phyloP scores from a whole-genome alignment of 805 yeast genomes.

The Suhomyces pyralidae region DNA sequence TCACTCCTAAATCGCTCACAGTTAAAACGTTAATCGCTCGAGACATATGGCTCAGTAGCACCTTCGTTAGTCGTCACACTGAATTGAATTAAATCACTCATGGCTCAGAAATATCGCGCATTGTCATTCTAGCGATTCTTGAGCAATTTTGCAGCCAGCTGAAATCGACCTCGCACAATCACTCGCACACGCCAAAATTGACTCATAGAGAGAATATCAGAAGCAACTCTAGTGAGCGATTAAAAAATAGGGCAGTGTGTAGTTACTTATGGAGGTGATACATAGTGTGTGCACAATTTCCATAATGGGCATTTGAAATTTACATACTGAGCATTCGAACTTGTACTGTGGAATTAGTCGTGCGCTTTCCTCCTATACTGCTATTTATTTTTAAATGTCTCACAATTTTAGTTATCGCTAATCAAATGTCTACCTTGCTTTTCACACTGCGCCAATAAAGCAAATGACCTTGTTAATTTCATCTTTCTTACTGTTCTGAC shows the following conservation, averaged over 20 bases:
- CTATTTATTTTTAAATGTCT: not conserved
- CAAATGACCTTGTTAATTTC: not conserved
- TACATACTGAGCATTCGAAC: not conserved
- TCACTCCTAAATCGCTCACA: not conserved
- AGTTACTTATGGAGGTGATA: not conserved
- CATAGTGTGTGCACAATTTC: not conserved
- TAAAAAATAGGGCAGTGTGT: not conserved
- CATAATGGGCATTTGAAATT: not conserved
- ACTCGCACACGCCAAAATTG: not conserved
- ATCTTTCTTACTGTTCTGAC: not conserved
- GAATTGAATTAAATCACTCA: not conserved
- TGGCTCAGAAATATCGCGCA: not conserved
- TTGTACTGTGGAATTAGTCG: not conserved
- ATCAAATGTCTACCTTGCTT: not conserved
- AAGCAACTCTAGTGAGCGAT: not conserved
- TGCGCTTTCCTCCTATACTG: not conserved
- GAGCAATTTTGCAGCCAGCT: not conserved
- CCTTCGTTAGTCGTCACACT: not conserved
- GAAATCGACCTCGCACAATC: not conserved
- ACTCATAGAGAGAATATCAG: not conserved
- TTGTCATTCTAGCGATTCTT: not conserved
- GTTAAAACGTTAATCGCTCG: not conserved
- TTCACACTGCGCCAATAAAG: not conserved
- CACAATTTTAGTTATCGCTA: not conserved
- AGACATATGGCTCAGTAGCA: not conserved